Percentiles rank a stretch among this genome's conserved stretches.
These are phyloP conservation scores for Mucuna pruriens DNA, from an alignment of 306 rosid species.

Conservation along the genomic window DNA sequence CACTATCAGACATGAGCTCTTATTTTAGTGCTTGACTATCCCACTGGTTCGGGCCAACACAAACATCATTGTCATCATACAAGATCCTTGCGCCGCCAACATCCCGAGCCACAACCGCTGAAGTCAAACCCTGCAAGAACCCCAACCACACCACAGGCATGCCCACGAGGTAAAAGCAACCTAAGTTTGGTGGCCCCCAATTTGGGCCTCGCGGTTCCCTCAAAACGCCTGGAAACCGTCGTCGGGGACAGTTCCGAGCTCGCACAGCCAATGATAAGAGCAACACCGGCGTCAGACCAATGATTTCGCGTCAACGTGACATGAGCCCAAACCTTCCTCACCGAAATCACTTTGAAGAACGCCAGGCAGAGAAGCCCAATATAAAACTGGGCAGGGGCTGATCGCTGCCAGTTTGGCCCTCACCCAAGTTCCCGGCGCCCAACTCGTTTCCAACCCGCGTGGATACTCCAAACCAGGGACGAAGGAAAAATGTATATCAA, in stretches of 20 bases:
- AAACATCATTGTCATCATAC: slow-evolving; percentile 46
- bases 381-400: slow-evolving; percentile 30
- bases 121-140: slow-evolving; percentile 42
- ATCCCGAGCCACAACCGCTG: slow-evolving; percentile 46
- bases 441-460: slow-evolving; percentile 49
- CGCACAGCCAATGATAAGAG: slow-evolving; percentile 49
- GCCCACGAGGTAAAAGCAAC: slow-evolving; percentile 46
- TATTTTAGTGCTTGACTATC: slow-evolving; percentile 35
- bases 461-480: slow-evolving; percentile 43
- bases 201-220: slow-evolving; percentile 49
- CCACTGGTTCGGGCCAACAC: slow-evolving; percentile 43
- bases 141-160: slow-evolving; percentile 45
- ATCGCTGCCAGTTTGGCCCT: slow-evolving; percentile 31
- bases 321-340: slow-evolving; percentile 48
- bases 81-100: slow-evolving; percentile 44
- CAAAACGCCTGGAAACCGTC: slow-evolving; percentile 45
- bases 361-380: slow-evolving; percentile 30
- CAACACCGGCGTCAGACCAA: slow-evolving; percentile 39
- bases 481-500: slow-evolving; percentile 48
- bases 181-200: slow-evolving; percentile 39
- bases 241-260: slow-evolving; percentile 50
- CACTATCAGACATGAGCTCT: slow-evolving; percentile 20
- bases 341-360: slow-evolving; percentile 17
- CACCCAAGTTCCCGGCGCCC: slow-evolving; percentile 28
- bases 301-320: slow-evolving; percentile 30